Evolutionary conservation across 225 moss, liverwort and hornwort species (phyloP).

Genomic region (Pseudoscleropodium purum): DNA sequence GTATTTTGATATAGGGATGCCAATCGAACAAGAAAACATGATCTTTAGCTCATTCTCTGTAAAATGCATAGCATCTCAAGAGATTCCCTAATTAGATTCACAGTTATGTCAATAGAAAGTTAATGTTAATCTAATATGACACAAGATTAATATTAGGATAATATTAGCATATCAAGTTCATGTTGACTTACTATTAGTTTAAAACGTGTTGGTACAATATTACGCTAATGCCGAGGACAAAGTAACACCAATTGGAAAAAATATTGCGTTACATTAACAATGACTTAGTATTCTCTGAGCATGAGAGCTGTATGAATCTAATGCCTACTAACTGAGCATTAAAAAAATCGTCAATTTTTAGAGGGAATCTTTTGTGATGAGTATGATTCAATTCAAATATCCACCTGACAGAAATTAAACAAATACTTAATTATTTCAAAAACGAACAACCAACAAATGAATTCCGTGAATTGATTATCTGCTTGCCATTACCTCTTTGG

Average conservation of each 20-base stretch:
- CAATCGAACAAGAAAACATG: not conserved
- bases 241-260: not conserved
- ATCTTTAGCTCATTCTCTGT: not conserved
- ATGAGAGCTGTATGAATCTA: not conserved
- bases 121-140: not conserved
- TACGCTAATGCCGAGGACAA: not conserved
- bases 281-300: not conserved
- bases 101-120: not conserved
- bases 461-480: not conserved
- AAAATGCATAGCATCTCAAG: not conserved
- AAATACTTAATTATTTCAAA: too few species aligned
- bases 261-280: not conserved
- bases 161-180: not conserved
- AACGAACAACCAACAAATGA: not conserved
- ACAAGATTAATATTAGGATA: not conserved
- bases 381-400: not conserved
- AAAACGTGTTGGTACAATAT: not conserved
- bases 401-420: not conserved
- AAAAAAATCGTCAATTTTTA: not conserved
- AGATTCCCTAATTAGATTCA: not conserved
- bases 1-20: not conserved
- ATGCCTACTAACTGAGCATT: not conserved
- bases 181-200: not conserved
- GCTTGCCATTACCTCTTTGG: slow-evolving; percentile 59
- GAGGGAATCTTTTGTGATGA: not conserved